phyloP scores from a whole-genome alignment of 2,329 filamentous ascomycete species.

The Fusarium sp. region DNA sequence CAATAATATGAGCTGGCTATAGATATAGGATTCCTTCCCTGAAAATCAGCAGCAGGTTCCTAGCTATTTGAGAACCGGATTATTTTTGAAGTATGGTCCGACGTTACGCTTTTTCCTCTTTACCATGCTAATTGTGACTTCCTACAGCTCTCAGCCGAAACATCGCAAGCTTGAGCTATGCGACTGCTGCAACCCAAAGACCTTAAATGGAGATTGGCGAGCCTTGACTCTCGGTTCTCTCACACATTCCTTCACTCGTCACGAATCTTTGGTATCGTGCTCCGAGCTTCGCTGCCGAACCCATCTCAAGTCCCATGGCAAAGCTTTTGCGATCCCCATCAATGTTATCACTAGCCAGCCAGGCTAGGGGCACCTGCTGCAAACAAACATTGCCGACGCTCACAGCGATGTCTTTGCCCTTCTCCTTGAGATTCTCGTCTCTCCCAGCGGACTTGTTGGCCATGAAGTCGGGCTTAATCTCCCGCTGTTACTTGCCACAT shows the following conservation, averaged over 20 bases:
- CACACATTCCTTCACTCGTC: not conserved
- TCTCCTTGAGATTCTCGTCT: conserved; percentile 32
- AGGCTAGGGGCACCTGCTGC: conserved; percentile 21
- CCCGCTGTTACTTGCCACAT: conserved; percentile 32
- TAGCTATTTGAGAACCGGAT: not conserved
- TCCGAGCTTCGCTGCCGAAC: not conserved
- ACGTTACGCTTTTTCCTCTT: accelerated
- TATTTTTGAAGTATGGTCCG: conserved; percentile 2
- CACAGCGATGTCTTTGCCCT: conserved; percentile 38
- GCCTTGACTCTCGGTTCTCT: not conserved
- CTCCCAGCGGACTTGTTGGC: conserved; percentile 32
- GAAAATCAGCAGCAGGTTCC: not conserved
- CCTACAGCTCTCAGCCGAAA: not conserved
- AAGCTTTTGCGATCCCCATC: not conserved
- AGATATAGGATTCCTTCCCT: conserved; percentile 5
- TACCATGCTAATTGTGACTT: not conserved
- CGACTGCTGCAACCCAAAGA: not conserved
- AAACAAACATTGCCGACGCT: conserved; percentile 1
- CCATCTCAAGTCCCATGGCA: not conserved
- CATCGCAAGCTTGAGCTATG: not conserved
- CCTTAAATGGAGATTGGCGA: not conserved
- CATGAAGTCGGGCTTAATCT: conserved; percentile 41
- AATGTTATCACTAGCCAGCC: conserved; percentile 1
- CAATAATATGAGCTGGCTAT: not conserved
- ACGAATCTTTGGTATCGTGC: not conserved